Conservation (phyloP, 257 asterid genomes). For the Solanum paucissectum region DNA sequence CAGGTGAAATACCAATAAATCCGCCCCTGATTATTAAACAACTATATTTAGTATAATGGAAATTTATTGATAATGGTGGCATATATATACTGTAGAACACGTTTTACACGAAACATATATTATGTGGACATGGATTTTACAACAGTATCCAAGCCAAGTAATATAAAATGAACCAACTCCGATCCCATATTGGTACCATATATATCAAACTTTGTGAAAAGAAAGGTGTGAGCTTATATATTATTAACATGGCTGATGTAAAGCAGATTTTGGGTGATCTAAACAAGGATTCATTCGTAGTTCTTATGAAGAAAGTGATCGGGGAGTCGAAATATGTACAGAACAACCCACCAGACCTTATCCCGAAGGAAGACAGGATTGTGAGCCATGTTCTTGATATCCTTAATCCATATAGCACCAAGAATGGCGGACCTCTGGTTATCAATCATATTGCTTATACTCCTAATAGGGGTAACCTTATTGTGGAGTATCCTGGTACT, state of each 20-base stretch:
- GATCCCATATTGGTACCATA: neutral
- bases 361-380: slow-evolving; percentile 91
- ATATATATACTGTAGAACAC: too few species aligned
- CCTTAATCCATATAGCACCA: slow-evolving; percentile 68
- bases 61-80: too few species aligned
- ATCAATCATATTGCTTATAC: slow-evolving; percentile 67
- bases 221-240: neutral
- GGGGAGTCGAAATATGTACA: slow-evolving; percentile 83
- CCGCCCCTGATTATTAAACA: too few species aligned
- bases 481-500: slow-evolving; percentile 92
- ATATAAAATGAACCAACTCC: too few species aligned
- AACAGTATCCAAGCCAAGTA: too few species aligned
- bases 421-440: slow-evolving; percentile 71
- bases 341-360: slow-evolving; percentile 91
- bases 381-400: slow-evolving; percentile 59
- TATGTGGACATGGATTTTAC: too few species aligned
- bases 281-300: slow-evolving; percentile 50
- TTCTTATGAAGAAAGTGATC: slow-evolving; percentile 61
- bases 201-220: neutral
- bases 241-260: slow-evolving; percentile 28
- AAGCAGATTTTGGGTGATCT: slow-evolving; percentile 50
- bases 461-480: slow-evolving; percentile 82
- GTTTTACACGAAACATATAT: too few species aligned
- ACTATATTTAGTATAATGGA: too few species aligned
- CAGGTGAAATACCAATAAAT: too few species aligned